phyloP scores from a whole-genome alignment of 2,329 filamentous ascomycete species.

The Fusarium caatingaense region DNA sequence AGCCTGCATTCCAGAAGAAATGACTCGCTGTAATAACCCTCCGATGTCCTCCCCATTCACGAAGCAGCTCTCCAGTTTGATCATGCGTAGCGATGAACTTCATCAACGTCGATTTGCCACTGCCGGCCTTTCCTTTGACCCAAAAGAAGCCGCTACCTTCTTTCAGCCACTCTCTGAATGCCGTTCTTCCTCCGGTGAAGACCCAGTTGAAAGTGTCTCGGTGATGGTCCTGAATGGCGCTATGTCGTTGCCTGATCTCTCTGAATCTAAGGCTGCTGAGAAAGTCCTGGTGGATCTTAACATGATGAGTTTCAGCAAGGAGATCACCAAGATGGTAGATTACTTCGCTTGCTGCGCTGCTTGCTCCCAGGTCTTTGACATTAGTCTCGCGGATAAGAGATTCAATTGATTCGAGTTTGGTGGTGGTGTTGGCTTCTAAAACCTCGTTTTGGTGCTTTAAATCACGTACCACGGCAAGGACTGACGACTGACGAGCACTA shows the following conservation, averaged over 20 bases:
- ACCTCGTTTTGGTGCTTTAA: not conserved
- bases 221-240: not conserved
- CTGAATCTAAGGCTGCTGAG: not conserved
- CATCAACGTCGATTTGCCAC: slow-evolving; percentile 22
- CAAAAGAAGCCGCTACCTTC: not conserved
- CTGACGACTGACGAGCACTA: not conserved
- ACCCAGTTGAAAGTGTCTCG: not conserved
- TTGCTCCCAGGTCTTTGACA: not conserved
- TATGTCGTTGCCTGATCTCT: not conserved
- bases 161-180: not conserved
- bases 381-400: not conserved
- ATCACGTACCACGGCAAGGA: not conserved
- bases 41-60: not conserved
- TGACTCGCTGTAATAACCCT: not conserved
- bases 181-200: not conserved
- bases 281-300: not conserved
- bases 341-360: not conserved
- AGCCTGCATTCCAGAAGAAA: slow-evolving; percentile 4
- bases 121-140: slow-evolving; percentile 15
- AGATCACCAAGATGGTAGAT: not conserved
- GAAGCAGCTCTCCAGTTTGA: too few species aligned
- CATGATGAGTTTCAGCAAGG: not conserved
- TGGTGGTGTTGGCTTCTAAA: not conserved
- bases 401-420: not conserved
- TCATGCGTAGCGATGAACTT: slow-evolving; percentile 11